These are phyloP conservation scores for Akanthomyces dipterigenus DNA, from an alignment of 2,329 filamentous ascomycete species.

Conservation along the genomic window DNA sequence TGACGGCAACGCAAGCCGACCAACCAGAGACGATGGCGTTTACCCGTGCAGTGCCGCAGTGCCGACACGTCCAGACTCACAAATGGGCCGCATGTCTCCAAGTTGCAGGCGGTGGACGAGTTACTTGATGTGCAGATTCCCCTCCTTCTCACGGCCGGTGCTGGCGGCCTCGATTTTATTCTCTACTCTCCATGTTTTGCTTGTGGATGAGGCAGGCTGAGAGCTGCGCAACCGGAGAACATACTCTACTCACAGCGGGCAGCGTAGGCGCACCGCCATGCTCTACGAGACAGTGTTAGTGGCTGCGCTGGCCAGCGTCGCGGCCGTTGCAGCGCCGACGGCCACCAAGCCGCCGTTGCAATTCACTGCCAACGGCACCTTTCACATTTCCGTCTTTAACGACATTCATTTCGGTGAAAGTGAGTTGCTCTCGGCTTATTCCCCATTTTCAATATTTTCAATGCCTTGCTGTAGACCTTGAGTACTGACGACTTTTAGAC, in stretches of 20 bases:
- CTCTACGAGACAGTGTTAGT: neutral
- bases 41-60: neutral
- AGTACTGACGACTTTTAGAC: constrained; percentile 23
- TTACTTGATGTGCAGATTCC: neutral
- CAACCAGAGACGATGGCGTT: constrained; percentile 1
- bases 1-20: neutral
- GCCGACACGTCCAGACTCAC: neutral
- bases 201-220: neutral
- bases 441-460: no score
- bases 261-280: neutral
- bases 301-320: neutral
- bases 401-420: constrained; percentile 69
- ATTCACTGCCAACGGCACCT: constrained; percentile 38
- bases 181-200: neutral
- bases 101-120: neutral
- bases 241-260: neutral
- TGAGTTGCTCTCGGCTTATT: constrained; percentile 26
- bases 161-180: neutral
- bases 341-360: neutral
- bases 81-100: neutral
- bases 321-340: neutral
- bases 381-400: constrained; percentile 55
- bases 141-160: neutral
- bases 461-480: no score
- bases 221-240: no score